Evolutionary conservation across 305 asterid species (phyloP).

Genomic region (Fraxinus greggii): DNA sequence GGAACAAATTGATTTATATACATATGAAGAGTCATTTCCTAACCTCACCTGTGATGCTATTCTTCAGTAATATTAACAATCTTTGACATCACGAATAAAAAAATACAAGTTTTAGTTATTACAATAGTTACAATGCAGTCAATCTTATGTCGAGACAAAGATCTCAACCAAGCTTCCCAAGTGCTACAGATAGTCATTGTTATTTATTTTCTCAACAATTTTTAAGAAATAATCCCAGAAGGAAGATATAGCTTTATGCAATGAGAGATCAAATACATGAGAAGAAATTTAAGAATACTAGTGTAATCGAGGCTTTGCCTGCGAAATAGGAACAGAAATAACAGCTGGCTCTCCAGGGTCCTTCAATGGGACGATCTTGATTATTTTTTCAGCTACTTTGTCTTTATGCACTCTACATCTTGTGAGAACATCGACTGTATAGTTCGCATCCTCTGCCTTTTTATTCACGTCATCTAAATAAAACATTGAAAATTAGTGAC

Average conservation of each 20-base stretch:
- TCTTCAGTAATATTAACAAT: background rate
- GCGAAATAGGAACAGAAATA: slow-evolving; percentile 71
- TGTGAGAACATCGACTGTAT: slow-evolving; percentile 79
- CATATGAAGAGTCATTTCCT: background rate
- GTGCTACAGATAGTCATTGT: background rate
- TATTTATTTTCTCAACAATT: background rate
- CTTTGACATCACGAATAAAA: background rate
- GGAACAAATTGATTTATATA: background rate
- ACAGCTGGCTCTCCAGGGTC: slow-evolving; percentile 90
- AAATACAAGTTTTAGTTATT: background rate
- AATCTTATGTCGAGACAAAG: background rate
- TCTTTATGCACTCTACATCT: slow-evolving; percentile 73
- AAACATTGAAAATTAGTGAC: slow-evolving; percentile 22
- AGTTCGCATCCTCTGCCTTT: slow-evolving; percentile 81
- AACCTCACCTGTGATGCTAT: background rate
- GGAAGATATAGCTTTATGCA: background rate
- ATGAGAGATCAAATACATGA: slow-evolving; percentile 8
- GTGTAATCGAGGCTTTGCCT: slow-evolving; percentile 49
- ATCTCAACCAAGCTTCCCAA: background rate
- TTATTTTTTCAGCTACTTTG: slow-evolving; percentile 60
- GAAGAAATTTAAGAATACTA: slow-evolving; percentile 18
- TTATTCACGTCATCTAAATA: slow-evolving; percentile 64
- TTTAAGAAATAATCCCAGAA: slow-evolving; percentile 14
- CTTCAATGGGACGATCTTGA: slow-evolving; percentile 60
- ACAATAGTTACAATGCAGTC: background rate